Evolutionary conservation across 169 alveolate genomes (phyloP).

Genomic region (Plasmodium berghei): DNA sequence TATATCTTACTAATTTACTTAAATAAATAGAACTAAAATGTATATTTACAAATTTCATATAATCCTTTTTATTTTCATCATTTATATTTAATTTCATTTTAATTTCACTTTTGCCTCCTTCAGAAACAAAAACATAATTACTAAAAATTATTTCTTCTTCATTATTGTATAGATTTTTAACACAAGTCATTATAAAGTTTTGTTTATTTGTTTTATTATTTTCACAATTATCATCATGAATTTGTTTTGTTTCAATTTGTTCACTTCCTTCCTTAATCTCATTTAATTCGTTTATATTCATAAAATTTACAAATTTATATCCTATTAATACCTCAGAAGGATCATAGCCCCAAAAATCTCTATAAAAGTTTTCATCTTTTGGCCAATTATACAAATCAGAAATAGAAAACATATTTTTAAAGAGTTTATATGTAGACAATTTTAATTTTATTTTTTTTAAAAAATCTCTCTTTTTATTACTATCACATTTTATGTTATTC

Average conservation of each 20-base stretch:
- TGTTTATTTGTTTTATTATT: neutral
- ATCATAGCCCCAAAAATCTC: conserved; percentile 46
- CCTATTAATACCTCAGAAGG: conserved; percentile 61
- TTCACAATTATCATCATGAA: neutral
- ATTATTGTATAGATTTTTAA: conserved; percentile 35
- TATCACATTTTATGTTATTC: conserved; percentile 72
- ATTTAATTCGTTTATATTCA: conserved; percentile 2
- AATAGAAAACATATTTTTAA: conserved; percentile 37
- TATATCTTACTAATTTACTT: conserved; percentile 80
- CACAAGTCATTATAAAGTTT: conserved; percentile 24
- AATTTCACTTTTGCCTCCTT: conserved; percentile 80
- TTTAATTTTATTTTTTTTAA: conserved; percentile 66
- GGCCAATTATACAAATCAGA: neutral
- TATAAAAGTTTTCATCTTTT: neutral
- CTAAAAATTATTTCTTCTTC: conserved; percentile 83
- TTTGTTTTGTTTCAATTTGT: neutral
- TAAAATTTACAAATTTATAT: conserved; percentile 45
- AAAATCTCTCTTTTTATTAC: conserved; percentile 26
- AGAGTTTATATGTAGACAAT: conserved; percentile 75
- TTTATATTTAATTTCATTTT: conserved; percentile 41
- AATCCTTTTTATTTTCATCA: conserved; percentile 74
- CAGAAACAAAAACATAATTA: conserved; percentile 83
- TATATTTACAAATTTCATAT: conserved; percentile 90
- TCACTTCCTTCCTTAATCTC: neutral
- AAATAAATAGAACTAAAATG: conserved; percentile 87